Percentiles rank a stretch among this genome's conserved stretches.
Evolutionary conservation across 257 asterid genomes (phyloP).

Genomic region (Nicotiana noctiflora): DNA sequence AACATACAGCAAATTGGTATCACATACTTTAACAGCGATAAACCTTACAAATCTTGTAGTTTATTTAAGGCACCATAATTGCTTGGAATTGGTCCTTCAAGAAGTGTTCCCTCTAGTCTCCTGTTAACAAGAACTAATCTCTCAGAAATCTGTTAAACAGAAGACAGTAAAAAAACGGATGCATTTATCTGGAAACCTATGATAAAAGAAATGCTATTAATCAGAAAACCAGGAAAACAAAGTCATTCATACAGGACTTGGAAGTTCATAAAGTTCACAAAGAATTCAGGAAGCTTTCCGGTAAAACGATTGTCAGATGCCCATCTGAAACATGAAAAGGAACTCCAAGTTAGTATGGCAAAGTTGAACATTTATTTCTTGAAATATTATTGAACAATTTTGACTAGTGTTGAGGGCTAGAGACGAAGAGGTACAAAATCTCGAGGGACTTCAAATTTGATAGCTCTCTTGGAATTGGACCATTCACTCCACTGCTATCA

Average conservation of each 20-base stretch:
- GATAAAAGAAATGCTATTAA: not conserved
- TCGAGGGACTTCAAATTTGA: conserved; percentile 43
- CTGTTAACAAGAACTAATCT: conserved; percentile 17
- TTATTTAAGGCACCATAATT: conserved; percentile 45
- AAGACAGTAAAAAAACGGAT: not conserved
- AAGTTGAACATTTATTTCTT: not conserved
- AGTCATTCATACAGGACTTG: conserved; percentile 34
- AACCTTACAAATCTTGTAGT: conserved; percentile 47
- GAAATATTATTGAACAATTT: not conserved
- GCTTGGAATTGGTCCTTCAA: conserved; percentile 55
- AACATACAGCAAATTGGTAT: not conserved
- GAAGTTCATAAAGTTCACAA: conserved; percentile 38
- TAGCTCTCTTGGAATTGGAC: conserved; percentile 48
- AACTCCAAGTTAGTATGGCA: not conserved
- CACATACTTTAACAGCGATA: not conserved
- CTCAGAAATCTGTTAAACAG: not conserved
- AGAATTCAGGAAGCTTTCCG: conserved; percentile 54
- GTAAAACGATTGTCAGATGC: conserved; percentile 54
- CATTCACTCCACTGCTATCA: conserved; percentile 63
- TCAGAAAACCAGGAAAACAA: conserved; percentile 4
- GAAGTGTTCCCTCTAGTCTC: conserved; percentile 57
- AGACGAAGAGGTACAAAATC: conserved; percentile 27
- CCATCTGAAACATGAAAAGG: conserved; percentile 40
- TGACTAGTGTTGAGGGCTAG: not conserved
- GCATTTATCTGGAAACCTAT: not conserved